These are phyloP conservation scores for Globisporangium recalcitrans DNA, from an alignment of 352 stramenopile genomes.

Conservation along the genomic window DNA sequence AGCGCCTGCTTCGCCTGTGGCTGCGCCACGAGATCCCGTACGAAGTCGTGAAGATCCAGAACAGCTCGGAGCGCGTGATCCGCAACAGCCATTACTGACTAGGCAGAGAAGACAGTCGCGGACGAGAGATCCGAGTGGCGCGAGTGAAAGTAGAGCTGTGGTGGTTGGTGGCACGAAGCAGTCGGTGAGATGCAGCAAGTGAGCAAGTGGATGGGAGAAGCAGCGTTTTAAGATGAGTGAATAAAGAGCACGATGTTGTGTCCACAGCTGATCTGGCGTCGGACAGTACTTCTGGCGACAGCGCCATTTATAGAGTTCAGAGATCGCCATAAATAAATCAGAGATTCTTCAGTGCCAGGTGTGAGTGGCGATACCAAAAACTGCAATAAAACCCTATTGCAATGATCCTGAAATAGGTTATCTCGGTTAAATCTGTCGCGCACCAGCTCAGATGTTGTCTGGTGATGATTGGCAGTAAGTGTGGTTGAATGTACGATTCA, in stretches of 20 bases:
- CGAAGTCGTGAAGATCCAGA: conserved; percentile 86
- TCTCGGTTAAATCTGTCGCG: too few species aligned
- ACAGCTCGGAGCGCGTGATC: conserved; percentile 85
- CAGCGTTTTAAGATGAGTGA: neutral
- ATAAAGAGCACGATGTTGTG: neutral
- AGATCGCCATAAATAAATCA: too few species aligned
- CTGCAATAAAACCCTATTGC: too few species aligned
- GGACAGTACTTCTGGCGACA: too few species aligned
- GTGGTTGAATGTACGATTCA: too few species aligned
- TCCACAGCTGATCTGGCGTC: too few species aligned
- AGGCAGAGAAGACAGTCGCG: neutral
- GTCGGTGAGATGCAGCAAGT: neutral
- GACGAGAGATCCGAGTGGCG: neutral
- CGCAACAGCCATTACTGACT: conserved; percentile 83
- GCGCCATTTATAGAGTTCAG: too few species aligned
- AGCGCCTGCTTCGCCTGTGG: conserved; percentile 74
- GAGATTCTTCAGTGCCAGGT: too few species aligned
- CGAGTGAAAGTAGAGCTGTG: neutral
- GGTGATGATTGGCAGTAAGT: too few species aligned
- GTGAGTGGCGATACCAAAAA: too few species aligned
- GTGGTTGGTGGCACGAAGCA: neutral
- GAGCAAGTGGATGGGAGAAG: neutral
- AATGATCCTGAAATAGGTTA: too few species aligned
- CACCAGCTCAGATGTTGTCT: too few species aligned
- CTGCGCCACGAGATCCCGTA: conserved; percentile 78